Percentiles rank a stretch among this genome's conserved stretches.
Evolutionary conservation across 2,329 filamentous ascomycete species (phyloP).

Genomic region (Capronia coronata): DNA sequence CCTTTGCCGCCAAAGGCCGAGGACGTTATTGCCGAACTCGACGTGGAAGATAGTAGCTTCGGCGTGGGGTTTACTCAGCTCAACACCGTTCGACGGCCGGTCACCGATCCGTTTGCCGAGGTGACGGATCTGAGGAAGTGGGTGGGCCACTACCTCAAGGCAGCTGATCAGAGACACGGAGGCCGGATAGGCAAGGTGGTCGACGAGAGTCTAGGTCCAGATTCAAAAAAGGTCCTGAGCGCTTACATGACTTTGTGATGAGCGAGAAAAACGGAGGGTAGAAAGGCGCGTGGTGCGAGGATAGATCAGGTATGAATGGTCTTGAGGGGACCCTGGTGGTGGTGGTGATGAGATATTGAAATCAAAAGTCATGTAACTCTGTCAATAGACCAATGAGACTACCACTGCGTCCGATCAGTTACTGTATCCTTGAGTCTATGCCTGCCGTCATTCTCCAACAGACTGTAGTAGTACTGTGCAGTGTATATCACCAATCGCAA

Average conservation of each 20-base stretch:
- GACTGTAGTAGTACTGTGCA: background rate
- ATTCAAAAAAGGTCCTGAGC: constrained; percentile 47
- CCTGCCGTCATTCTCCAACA: too few relatives aligned
- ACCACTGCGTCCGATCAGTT: too few relatives aligned
- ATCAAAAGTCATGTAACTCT: background rate
- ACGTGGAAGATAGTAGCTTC: constrained; percentile 91
- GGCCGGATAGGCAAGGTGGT: constrained; percentile 68
- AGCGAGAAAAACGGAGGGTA: background rate
- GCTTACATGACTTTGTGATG: constrained; percentile 40
- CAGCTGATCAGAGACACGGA: constrained; percentile 65
- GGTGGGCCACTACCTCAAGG: constrained; percentile 74
- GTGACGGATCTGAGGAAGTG: constrained; percentile 72
- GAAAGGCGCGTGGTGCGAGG: too few relatives aligned
- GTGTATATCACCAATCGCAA: background rate
- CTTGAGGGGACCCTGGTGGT: background rate
- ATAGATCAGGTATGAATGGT: background rate
- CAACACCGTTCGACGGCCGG: constrained; percentile 74
- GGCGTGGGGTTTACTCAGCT: constrained; percentile 90
- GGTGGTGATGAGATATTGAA: background rate
- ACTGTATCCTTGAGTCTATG: too few relatives aligned
- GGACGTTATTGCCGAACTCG: constrained; percentile 75
- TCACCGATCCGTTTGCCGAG: constrained; percentile 77
- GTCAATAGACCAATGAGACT: background rate
- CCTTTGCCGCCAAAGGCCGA: constrained; percentile 65
- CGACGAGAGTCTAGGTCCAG: constrained; percentile 59